A percentile compares a stretch with the other conserved stretches of the same genome.
phyloP scores from a whole-genome alignment of 2,329 filamentous ascomycete genomes.

The Clonostachys rhizophaga region DNA sequence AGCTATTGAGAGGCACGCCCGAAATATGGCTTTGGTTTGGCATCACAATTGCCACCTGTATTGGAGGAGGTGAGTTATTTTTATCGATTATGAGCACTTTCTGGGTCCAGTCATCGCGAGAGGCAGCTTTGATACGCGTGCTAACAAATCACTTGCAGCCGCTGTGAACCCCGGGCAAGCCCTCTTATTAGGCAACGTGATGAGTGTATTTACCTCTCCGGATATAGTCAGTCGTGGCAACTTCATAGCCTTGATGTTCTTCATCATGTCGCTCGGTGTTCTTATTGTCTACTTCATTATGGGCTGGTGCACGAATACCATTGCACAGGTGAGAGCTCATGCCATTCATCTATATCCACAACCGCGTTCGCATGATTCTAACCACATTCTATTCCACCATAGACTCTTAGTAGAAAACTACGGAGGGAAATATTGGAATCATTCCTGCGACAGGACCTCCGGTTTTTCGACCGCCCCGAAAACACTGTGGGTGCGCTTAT shows the following conservation, averaged over 20 bases:
- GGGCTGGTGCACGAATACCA: conserved; percentile 8
- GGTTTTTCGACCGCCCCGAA: conserved; percentile 34
- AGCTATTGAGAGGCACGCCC: conserved; percentile 4
- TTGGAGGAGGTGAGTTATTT: conserved; percentile 5
- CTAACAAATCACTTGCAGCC: conserved; percentile 5
- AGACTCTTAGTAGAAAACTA: conserved; percentile 10
- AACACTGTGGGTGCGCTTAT: conserved; percentile 30
- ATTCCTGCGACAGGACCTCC: conserved; percentile 32
- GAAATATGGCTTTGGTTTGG: conserved; percentile 6
- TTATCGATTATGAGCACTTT: too few relatives aligned
- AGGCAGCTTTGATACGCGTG: background rate
- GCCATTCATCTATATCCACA: background rate
- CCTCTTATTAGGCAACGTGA: conserved; percentile 19
- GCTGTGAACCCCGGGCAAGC: conserved; percentile 22
- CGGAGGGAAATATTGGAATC: conserved; percentile 14
- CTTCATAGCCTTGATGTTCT: conserved; percentile 26
- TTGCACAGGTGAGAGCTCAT: conserved; percentile 8
- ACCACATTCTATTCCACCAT: background rate
- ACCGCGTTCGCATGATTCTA: background rate
- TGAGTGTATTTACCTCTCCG: conserved; percentile 15
- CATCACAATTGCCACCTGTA: conserved; percentile 2
- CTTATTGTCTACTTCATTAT: conserved; percentile 11
- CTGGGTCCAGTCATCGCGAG: too few relatives aligned
- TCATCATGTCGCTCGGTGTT: conserved; percentile 14
- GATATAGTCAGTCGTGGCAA: conserved; percentile 21